Evolutionary conservation across 169 alveolate genomes (phyloP), one percentile per base, ranked within the genome.

Genomic region (Plasmodium adleri): DNA sequence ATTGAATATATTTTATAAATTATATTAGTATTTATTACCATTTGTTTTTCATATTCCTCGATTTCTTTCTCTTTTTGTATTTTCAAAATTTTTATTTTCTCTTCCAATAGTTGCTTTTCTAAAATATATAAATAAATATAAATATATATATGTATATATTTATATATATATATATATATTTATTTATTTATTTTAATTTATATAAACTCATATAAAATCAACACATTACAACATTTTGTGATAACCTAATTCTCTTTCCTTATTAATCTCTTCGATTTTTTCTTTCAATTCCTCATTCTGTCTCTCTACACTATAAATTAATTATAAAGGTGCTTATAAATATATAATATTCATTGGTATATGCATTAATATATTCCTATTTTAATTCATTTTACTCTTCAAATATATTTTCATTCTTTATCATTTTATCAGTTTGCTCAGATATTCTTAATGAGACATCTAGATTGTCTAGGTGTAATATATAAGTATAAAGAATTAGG

Each of bases 181-280:
- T 60, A 20, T 22, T 24, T 15, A 4, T 60, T 60, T 60, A 20
- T 39, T 64, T 26, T 64, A 13, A 32, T 32, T 32, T 32, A 6
- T 32, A 32, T 32, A 4, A 5, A 7, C 0, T 32, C 8, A 4
- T 32, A 32, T 3, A 8, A 32, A 32, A 32, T 32, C 8, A 32
- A 0, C 45, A 32, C 4, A 32, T 32, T 32, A 32, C 8, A 32
- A 32, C 6, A 32, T 4, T 5, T 32, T 32, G 45, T 32, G 6
- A 32, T 47, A 54, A 80, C 90, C 90, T 59, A 63, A 66, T 20
- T 80, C 83, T 17, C 54, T 80, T 54, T 80, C 90, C 83, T 20
- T 66, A 26, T 59, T 70, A 22, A 80, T 52, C 43, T 32, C 56
- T 49, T 80, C 90, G 13, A 80, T 80, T 68, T 80, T 67, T 67